Conservation (phyloP, 2,329 filamentous ascomycete genomes). For the Calonectria hawksworthii region DNA sequence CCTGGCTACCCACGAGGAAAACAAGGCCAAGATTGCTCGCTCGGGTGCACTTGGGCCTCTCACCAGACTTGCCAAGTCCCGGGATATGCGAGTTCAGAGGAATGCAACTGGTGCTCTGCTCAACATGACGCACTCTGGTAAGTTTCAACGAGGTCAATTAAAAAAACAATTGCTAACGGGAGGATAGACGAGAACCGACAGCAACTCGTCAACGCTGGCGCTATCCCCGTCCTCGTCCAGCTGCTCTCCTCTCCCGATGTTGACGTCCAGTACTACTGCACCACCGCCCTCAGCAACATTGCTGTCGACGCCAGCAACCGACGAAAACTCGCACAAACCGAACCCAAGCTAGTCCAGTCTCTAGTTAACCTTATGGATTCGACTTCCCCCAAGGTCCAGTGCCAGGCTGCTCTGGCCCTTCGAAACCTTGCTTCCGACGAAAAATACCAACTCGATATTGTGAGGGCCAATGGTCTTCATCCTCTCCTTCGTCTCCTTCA, state of each 20-base stretch:
- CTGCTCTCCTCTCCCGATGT: constrained; percentile 93
- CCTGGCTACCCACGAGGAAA: constrained; percentile 96
- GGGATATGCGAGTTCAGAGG: constrained; percentile 97
- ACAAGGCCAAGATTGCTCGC: constrained; percentile 97
- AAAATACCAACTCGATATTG: constrained; percentile 98
- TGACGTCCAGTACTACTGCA: constrained; percentile 99
- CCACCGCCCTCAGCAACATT: constrained; percentile 97
- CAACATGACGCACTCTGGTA: constrained; percentile 99
- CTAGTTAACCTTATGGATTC: constrained; percentile 98
- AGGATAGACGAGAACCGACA: constrained; percentile 92
- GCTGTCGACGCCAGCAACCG: constrained; percentile 94
- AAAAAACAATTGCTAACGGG: constrained; percentile 36
- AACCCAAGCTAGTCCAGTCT: constrained; percentile 92
- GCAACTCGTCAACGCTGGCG: constrained; percentile 95
- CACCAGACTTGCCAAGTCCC: constrained; percentile 93
- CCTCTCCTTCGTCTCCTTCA: constrained; percentile 91
- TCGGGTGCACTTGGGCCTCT: constrained; percentile 93
- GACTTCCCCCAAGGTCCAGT: constrained; percentile 96
- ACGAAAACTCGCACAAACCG: constrained; percentile 90
- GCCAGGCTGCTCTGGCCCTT: constrained; percentile 93
- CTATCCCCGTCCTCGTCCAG: constrained; percentile 97
- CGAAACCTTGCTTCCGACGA: constrained; percentile 97
- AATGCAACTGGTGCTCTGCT: constrained; percentile 96
- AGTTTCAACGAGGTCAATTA: constrained; percentile 39
- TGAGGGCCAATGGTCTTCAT: constrained; percentile 86